phyloP scores from a whole-genome alignment of 2,329 filamentous ascomycete species.

The Coniochaeta hoffmannii region DNA sequence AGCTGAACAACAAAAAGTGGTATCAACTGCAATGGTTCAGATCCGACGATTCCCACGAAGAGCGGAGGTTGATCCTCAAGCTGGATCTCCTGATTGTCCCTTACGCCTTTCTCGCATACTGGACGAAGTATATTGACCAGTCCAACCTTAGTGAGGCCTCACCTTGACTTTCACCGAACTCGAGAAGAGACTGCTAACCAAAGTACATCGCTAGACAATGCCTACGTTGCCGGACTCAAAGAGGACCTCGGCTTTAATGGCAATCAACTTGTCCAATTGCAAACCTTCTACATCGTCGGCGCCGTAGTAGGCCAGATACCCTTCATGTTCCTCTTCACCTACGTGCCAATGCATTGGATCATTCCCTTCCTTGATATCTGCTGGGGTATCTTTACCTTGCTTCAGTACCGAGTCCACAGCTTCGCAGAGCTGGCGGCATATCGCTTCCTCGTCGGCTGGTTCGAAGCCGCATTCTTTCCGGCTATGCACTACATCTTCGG shows the following conservation, averaged over 20 bases:
- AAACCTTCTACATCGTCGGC: conserved; percentile 44
- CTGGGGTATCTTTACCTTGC: conserved; percentile 50
- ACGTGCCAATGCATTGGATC: conserved; percentile 37
- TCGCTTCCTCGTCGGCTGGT: conserved; percentile 46
- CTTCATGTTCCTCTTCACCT: conserved; percentile 42
- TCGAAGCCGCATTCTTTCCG: conserved; percentile 37
- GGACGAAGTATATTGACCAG: conserved; percentile 50
- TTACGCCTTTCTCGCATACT: conserved; percentile 48
- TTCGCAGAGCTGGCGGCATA: conserved; percentile 44
- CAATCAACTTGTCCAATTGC: conserved; percentile 47
- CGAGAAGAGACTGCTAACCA: not conserved
- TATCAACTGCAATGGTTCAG: conserved; percentile 39
- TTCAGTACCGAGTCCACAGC: conserved; percentile 41
- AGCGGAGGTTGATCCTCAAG: conserved; percentile 45
- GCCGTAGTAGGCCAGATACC: conserved; percentile 44
- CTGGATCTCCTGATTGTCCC: conserved; percentile 48
- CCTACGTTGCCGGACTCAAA: conserved; percentile 46
- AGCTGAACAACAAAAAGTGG: conserved; percentile 20
- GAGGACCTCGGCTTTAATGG: conserved; percentile 42
- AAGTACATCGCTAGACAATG: conserved; percentile 33
- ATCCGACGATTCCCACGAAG: conserved; percentile 38
- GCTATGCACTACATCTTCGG: conserved; percentile 30
- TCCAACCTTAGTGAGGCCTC: conserved; percentile 39
- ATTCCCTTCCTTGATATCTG: conserved; percentile 42
- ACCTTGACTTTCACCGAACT: not conserved